Percentiles rank a stretch among this genome's conserved stretches.
phyloP scores from a whole-genome alignment of 257 asterid species.

The Nicotiana knightiana region DNA sequence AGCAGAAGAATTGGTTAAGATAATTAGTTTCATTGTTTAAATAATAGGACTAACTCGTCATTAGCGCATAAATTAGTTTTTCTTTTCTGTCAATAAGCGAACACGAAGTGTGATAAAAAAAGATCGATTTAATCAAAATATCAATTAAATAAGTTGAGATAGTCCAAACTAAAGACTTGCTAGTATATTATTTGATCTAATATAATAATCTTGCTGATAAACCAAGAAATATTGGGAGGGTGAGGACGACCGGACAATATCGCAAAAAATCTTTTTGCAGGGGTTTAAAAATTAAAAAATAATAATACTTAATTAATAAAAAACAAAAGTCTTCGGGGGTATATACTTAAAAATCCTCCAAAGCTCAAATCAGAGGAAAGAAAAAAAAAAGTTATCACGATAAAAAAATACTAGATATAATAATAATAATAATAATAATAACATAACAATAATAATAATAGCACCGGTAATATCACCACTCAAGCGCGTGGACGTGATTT shows the following conservation, averaged over 20 bases:
- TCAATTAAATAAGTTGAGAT: not conserved
- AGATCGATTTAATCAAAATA: not conserved
- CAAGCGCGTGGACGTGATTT: slow-evolving; percentile 12
- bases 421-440: too few species aligned
- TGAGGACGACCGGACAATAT: not conserved
- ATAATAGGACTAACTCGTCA: not conserved
- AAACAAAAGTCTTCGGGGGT: not conserved
- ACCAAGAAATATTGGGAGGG: not conserved
- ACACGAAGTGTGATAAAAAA: not conserved
- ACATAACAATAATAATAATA: too few species aligned
- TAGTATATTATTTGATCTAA: not conserved
- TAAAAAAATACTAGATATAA: too few species aligned
- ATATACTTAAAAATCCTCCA: too few species aligned
- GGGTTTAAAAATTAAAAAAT: not conserved
- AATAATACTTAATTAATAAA: too few species aligned
- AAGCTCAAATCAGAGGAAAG: too few species aligned
- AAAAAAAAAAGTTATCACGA: too few species aligned
- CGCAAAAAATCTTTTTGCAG: not conserved
- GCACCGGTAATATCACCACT: not conserved
- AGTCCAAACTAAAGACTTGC: not conserved
- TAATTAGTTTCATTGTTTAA: not conserved
- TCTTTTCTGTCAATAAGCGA: not conserved
- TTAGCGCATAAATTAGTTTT: not conserved
- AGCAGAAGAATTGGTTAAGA: not conserved
- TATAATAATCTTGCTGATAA: not conserved